Evolutionary conservation across 2,329 filamentous ascomycete species (phyloP).

Genomic region (Chaetomiaceae sp.): DNA sequence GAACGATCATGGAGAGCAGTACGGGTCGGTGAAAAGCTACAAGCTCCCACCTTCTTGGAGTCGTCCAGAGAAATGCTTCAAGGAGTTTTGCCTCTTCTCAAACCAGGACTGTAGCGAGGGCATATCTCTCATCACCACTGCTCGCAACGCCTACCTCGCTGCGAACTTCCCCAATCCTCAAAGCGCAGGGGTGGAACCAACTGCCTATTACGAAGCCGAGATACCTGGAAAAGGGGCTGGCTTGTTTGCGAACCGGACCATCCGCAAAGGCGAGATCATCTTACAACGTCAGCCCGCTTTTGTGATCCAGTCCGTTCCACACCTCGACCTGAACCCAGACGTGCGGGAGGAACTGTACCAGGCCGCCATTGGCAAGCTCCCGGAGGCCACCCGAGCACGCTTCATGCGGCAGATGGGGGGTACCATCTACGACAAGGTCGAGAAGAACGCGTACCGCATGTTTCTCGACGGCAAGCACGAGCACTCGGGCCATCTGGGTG

Average conservation of each 20-base stretch:
- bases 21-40: neutral
- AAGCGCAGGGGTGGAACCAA: slow-evolving; percentile 11
- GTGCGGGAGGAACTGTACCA: slow-evolving; percentile 29
- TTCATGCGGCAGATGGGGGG: slow-evolving; percentile 34
- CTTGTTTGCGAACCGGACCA: slow-evolving; percentile 34
- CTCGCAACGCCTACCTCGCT: slow-evolving; percentile 3
- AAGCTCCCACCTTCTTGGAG: slow-evolving; percentile 6
- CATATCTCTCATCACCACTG: slow-evolving; percentile 13
- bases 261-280: slow-evolving; percentile 34
- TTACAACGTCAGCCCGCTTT: slow-evolving; percentile 32
- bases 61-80: slow-evolving; percentile 10
- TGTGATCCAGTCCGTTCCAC: slow-evolving; percentile 28
- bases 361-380: slow-evolving; percentile 29
- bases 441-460: slow-evolving; percentile 36
- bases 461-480: slow-evolving; percentile 28
- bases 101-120: slow-evolving; percentile 5
- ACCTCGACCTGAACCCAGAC: slow-evolving; percentile 16
- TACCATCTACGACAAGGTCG: slow-evolving; percentile 30
- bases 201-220: slow-evolving; percentile 29
- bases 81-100: slow-evolving; percentile 14
- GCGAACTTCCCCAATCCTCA: neutral
- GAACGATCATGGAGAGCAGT: neutral
- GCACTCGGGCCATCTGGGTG: slow-evolving; percentile 31
- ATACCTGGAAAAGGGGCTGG: slow-evolving; percentile 36
- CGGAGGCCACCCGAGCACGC: slow-evolving; percentile 17